A percentile compares a stretch with the other conserved stretches of the same genome.
These are phyloP conservation scores for Aspergillus jensenii DNA, from an alignment of 2,329 filamentous ascomycete species.

Conservation along the genomic window DNA sequence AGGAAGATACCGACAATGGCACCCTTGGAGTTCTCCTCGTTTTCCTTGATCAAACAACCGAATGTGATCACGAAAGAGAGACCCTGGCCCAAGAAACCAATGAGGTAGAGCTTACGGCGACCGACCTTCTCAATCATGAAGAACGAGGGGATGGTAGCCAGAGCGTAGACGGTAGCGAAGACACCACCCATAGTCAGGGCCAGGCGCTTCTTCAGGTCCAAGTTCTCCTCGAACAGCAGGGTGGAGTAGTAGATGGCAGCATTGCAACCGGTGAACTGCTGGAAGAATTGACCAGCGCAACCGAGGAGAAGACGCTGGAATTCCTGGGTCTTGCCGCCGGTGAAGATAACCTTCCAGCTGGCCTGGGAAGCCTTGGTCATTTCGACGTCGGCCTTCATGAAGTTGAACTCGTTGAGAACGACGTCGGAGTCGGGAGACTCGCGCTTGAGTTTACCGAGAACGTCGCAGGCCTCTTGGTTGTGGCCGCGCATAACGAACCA, in stretches of 20 bases:
- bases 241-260: constrained; percentile 47
- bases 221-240: constrained; percentile 45
- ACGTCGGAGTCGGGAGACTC: constrained; percentile 35
- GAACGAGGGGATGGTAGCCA: constrained; percentile 28
- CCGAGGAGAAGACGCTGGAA: constrained; percentile 32
- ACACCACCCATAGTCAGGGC: constrained; percentile 29
- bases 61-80: constrained; percentile 35
- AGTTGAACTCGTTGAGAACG: constrained; percentile 30
- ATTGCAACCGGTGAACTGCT: constrained; percentile 49
- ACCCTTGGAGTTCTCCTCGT: constrained; percentile 28
- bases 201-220: constrained; percentile 23
- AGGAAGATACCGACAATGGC: constrained; percentile 61
- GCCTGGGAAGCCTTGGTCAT: constrained; percentile 32
- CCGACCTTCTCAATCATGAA: constrained; percentile 40
- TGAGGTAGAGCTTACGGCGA: constrained; percentile 36
- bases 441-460: constrained; percentile 49
- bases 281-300: constrained; percentile 37
- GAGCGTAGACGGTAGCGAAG: constrained; percentile 27
- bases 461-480: constrained; percentile 46
- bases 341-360: constrained; percentile 27
- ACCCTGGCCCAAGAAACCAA: constrained; percentile 35
- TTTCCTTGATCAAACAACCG: constrained; percentile 30
- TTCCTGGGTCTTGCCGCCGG: constrained; percentile 31
- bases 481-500: constrained; percentile 54
- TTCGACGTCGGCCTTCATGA: constrained; percentile 48